phyloP scores from a whole-genome alignment of 2,329 filamentous ascomycete species.

The Colletotrichum higginsianum region DNA sequence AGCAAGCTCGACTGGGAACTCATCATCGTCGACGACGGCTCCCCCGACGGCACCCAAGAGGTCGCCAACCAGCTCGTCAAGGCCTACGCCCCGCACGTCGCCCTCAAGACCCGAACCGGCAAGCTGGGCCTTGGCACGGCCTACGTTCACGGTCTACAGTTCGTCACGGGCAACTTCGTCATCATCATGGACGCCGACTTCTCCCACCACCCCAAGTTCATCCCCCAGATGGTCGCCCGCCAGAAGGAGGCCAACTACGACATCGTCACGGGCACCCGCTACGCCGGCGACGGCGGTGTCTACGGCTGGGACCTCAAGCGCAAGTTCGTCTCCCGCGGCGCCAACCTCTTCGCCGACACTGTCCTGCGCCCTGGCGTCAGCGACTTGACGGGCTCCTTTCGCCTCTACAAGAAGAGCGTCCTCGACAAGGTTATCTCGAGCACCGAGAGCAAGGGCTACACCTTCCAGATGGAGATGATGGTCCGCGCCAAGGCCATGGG shows the following conservation, averaged over 20 bases:
- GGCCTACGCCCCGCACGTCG: constrained; percentile 84
- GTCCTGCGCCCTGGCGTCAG: constrained; percentile 93
- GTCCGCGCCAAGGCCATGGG: constrained; percentile 97
- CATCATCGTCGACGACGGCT: constrained; percentile 98
- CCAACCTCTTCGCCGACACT: constrained; percentile 96
- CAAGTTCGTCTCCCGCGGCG: constrained; percentile 87
- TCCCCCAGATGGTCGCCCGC: constrained; percentile 89
- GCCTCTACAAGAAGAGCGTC: constrained; percentile 92
- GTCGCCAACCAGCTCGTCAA: constrained; percentile 92
- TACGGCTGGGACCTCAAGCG: constrained; percentile 97
- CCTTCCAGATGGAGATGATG: constrained; percentile 99
- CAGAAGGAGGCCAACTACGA: constrained; percentile 87
- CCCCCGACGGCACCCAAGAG: constrained; percentile 93
- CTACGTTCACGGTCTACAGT: constrained; percentile 95
- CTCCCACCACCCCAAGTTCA: constrained; percentile 99
- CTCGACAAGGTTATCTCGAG: constrained; percentile 90
- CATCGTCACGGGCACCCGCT: constrained; percentile 96
- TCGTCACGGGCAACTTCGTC: constrained; percentile 91
- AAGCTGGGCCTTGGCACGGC: constrained; percentile 98
- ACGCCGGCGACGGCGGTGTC: constrained; percentile 90
- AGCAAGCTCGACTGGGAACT: constrained; percentile 97
- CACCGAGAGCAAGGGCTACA: constrained; percentile 97
- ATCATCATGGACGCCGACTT: constrained; percentile 99
- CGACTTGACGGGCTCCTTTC: constrained; percentile 94
- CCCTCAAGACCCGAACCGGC: constrained; percentile 89